Base-by-base conservation (phyloP, 140 eudicot species). In the Cichorium intybus region DNA sequence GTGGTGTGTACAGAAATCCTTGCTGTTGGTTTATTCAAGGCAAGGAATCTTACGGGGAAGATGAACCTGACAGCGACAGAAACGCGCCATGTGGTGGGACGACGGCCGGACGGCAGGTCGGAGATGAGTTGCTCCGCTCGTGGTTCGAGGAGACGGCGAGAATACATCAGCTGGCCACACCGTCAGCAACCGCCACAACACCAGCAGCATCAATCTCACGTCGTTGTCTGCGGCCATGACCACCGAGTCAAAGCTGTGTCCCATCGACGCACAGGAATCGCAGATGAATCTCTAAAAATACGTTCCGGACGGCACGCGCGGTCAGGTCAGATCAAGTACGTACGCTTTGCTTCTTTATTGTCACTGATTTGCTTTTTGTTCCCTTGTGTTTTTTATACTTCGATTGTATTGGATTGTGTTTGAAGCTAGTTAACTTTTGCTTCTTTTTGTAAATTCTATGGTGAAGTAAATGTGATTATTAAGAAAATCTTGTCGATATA, bases 231-330 rank as follows among this genome's bases (percentile, higher is more conserved):
- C 46, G n/a, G 46, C 46, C 46, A 15, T 41, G 48, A 41, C 48
- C 48, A 41, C 48, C 48, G 48, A 41, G 17, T 41, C 48, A 41
- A 41, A 41, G 48, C 48, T 12, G 14, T 41, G 48, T 41, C 48
- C 48, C 18, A 41, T 41, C 48, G 6, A 15, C 48, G 0, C 48
- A 2, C 48, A 41, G 48, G 18, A 14, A 11, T 37, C 46, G 10
- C 21, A 51, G 31, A 26, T 27, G 35, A 56, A 56, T 27, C 61
- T 56, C 63, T 41, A 14, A 41, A 41, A 41, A 41, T 14, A 14
- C 18, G 48, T 41, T 41, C 48, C 48, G 48, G 48, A 41, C 17
- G 48, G 48, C 48, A 41, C 48, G 48, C 63, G 63, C 63, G 47
- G 24, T 31, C 47, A 6, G 17, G n/a, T 57, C 43, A 24, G 34